These are phyloP conservation scores for Chlorella sp. DNA, from an alignment of 139 green algal species.

Conservation along the genomic window DNA sequence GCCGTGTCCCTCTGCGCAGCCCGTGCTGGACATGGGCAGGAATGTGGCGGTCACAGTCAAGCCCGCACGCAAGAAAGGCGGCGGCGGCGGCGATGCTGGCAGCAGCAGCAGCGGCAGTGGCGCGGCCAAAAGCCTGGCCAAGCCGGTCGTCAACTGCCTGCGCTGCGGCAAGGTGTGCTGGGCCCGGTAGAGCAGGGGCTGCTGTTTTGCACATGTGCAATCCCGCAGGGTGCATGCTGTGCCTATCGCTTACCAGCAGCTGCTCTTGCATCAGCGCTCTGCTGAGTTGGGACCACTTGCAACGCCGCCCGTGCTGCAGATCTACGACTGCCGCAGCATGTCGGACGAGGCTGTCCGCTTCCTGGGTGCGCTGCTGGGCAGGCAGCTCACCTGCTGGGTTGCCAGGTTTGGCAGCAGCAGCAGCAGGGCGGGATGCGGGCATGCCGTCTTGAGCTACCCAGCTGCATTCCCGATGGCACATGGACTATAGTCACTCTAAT, in stretches of 20 bases:
- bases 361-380: constrained; percentile 48
- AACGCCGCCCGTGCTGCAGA: constrained; percentile 2
- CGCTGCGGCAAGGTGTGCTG: constrained; percentile 70
- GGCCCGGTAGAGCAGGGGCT: too few species aligned
- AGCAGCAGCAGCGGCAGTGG: not conserved
- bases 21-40: constrained; percentile 20
- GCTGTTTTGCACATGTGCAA: too few species aligned
- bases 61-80: not conserved
- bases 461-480: not conserved
- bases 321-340: constrained; percentile 75
- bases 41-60: constrained; percentile 27
- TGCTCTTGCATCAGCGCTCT: too few species aligned
- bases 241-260: too few species aligned
- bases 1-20: not conserved
- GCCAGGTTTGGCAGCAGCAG: not conserved
- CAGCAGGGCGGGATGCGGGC: not conserved
- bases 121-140: constrained; percentile 23
- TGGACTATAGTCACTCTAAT: too few species aligned
- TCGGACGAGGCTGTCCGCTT: constrained; percentile 65
- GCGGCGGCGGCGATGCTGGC: not conserved
- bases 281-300: too few species aligned
- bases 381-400: not conserved
- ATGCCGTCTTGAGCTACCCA: not conserved
- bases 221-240: too few species aligned
- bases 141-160: constrained; percentile 83